Conservation (phyloP, 495 filamentous ascomycete genomes). For the Barbatosphaeria neglecta region DNA sequence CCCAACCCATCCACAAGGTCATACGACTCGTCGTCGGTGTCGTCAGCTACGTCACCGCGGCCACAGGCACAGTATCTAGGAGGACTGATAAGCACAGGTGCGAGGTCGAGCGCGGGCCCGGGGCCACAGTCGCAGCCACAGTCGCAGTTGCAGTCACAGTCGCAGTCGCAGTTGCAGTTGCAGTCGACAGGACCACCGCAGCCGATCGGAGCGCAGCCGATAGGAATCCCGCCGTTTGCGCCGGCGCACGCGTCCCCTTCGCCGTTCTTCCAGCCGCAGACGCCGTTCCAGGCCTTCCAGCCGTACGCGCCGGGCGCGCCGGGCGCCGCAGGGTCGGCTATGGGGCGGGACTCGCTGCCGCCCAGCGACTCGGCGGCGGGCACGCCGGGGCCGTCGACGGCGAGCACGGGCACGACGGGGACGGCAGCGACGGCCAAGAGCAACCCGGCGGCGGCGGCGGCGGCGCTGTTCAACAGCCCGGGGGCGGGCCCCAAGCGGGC, state of each 20-base stretch:
- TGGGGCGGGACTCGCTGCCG: slow-evolving; percentile 42
- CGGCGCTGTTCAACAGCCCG: slow-evolving; percentile 18
- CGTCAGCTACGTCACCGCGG: slow-evolving; percentile 43
- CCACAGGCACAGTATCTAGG: slow-evolving; percentile 30
- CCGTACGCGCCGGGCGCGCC: slow-evolving; percentile 29
- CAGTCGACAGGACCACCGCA: no score
- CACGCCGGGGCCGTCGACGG: slow-evolving; percentile 37
- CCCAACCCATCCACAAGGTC: slow-evolving; percentile 40
- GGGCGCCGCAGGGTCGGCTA: slow-evolving; percentile 31
- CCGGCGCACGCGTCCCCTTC: no score
- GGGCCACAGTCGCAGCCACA: no score
- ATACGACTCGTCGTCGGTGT: slow-evolving; percentile 44
- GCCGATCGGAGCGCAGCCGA: no score
- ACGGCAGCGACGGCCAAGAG: slow-evolving; percentile 27
- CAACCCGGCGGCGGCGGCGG: slow-evolving; percentile 24
- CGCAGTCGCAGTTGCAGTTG: no score
- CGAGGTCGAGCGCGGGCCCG: slow-evolving; percentile 22
- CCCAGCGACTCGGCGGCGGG: slow-evolving; percentile 39
- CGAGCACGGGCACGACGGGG: no score
- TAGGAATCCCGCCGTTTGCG: slow-evolving; percentile 26
- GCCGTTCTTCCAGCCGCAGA: slow-evolving; percentile 21
- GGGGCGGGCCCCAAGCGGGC: slow-evolving; percentile 71
- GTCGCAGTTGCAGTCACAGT: no score
- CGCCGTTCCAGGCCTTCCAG: slow-evolving; percentile 20
- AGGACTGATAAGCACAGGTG: slow-evolving; percentile 31